Base-by-base conservation (phyloP, 2,329 filamentous ascomycete genomes). In the Penicillium palitans region DNA sequence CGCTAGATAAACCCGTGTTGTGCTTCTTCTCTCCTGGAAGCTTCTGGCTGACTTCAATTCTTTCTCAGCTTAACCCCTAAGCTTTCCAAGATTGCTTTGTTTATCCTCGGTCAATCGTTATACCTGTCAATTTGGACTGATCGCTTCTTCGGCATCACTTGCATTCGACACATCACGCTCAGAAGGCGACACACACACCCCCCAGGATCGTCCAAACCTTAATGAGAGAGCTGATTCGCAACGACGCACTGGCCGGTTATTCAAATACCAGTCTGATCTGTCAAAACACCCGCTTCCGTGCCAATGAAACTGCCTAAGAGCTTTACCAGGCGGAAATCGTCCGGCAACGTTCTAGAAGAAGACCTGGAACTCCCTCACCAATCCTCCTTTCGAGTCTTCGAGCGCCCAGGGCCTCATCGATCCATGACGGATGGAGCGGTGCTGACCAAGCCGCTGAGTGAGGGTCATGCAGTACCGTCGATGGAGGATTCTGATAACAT, bases 301-400 rank as follows among this genome's bases (percentile, higher is more conserved):
- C 82, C 82, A 68, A 83, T 83, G 70, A 83, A 84, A 71, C 72
- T 82, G 49, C 80, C 82, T 52, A 84, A 83, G 68, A 74, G 76
- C 59, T 83, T 84, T 67, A 72, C 73, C 63, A 78, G 81, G 67
- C 80, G 82, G 65, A 83, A 83, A 72, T 84, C 81, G 58, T 81
- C 81, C 60, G 81, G 80, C 48, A 82, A 83, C 74, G 78, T 75
- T 52, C 71, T 84, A 61, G 82, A 84, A 31, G 78, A 81, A 31
- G 78, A 81, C 52, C 68, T 74, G 41, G 74, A 74, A 57, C 71
- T 72, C 31, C 68, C 69, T 15, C 74, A 52, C 13, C 50, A 75
- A 51, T 70, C 80, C 24, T 82, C 81, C n/a, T 84, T 84, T 67
- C 76, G 79, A 24, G 82, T 85, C 44, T 76, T 84, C 56, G 81